Evolutionary conservation across 2,329 filamentous ascomycete genomes (phyloP), one percentile per base, ranked within the genome.

Genomic region (Pseudocercospora macadamiae): DNA sequence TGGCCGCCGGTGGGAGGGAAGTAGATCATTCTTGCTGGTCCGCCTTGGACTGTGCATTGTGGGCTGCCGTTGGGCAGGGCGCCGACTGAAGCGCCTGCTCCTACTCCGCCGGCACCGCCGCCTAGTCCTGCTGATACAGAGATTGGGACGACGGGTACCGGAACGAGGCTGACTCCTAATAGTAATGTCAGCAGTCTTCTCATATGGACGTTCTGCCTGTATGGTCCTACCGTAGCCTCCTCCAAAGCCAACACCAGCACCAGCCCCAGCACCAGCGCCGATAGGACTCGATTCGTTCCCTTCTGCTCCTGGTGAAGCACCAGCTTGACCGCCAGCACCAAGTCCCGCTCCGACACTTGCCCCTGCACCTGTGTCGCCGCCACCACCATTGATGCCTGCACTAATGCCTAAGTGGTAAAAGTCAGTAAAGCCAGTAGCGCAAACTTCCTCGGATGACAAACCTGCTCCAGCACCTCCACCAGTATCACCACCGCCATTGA

Each of bases 1-100:
- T 51, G 36, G 16, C 30, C 53, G 12, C 45, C 57, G 10, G n/a
- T 18, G 9, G 59, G 54, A 9, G 68, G 68, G 45, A 66, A 69
- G 56, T 68, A 69, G 19, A 66, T 55, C 9, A 70, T 60, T 14
- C 61, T 51, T 3, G 68, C 60, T 8, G 66, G 68, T 7, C 68
- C 68, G 14, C 68, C 66, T 39, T 55, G 57, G 8, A 69, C 57
- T 3, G 68, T 59, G 54, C 66, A 70, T 42, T 62, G 56, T 12
- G 57, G 54, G 30, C 47, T 57, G 18, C 47, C 54, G 8, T 34
- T 23, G 8, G 37, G 32, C 23, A 21, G 34, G 26, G 47, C 36
- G 3, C n/a, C 18, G 19, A 39, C 12, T 16, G 45, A 10, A 34
- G 44, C 25, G 4, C 6, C 34, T 21, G 25, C 39, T 36, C 45